Evolutionary conservation across 495 filamentous ascomycete species (phyloP), one percentile per base, ranked within the genome.

Genomic region (Poronia punctata): DNA sequence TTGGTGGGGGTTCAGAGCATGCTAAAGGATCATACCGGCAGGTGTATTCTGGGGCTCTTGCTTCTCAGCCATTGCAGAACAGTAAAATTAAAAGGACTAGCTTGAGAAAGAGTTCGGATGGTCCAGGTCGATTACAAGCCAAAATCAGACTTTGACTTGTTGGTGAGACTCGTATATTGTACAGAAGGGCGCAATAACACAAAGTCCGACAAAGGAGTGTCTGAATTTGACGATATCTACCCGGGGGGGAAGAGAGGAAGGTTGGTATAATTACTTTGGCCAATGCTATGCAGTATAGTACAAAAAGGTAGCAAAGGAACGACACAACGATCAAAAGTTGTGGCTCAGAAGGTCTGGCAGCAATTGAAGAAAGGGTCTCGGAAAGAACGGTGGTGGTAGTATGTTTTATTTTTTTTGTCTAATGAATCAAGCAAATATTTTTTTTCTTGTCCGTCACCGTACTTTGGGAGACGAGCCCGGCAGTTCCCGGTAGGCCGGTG

Each of bases 251-350:
- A n/a, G n/a, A n/a, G n/a, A n/a, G n/a, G n/a, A n/a, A n/a, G n/a
- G n/a, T n/a, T n/a, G n/a, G 40, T 40, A 37, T 38, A 46, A 56
- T 36, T 47, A 48, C n/a, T n/a, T n/a, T n/a, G n/a, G 48, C 46
- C 46, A 35, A 44, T 31, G 31, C 23, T 27, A 14, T 46, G 31
- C 42, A 56, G 50, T 59, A 54, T 48, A 49, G 49, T 57, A 56
- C 53, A 53, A 46, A 43, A 49, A 39, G 62, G 62, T 65, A 64
- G 46, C 35, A 54, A 55, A 53, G 49, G 59, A 43, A 59, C 59
- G 51, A 26, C 37, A 52, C 44, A 58, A 53, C 56, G 66, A 67
- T 67, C 45, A 29, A n/a, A 34, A 35, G 19, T 48, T 37, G 27
- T 33, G 42, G 34, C 21, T 33, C 16, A 23, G 30, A 28, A 34